These are phyloP conservation scores for Pleurotus salmoneostramineus DNA, from an alignment of 768 basidiomycete species.

Conservation along the genomic window DNA sequence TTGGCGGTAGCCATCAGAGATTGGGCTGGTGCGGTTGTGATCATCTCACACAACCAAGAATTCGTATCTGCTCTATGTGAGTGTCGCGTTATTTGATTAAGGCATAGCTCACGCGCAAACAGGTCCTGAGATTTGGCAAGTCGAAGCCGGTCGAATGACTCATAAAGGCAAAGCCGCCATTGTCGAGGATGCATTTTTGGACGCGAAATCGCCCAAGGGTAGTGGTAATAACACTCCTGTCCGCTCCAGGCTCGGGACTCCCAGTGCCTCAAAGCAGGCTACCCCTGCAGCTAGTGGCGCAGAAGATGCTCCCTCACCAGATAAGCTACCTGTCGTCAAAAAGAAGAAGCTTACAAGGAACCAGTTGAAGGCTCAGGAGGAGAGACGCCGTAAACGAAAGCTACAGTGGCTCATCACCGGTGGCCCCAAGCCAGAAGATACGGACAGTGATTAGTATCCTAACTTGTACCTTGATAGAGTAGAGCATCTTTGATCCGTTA, in stretches of 20 bases:
- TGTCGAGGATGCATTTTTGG: constrained; percentile 80
- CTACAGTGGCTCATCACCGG: constrained; percentile 80
- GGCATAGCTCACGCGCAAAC: constrained; percentile 21
- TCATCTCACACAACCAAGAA: constrained; percentile 95
- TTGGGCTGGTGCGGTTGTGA: constrained; percentile 92
- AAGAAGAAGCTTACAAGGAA: constrained; percentile 93
- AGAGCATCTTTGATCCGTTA: background rate
- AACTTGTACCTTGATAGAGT: background rate
- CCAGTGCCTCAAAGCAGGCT: constrained; percentile 61
- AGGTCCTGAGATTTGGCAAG: constrained; percentile 92
- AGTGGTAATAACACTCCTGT: constrained; percentile 71
- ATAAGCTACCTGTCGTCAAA: constrained; percentile 43
- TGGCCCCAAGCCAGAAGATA: constrained; percentile 81
- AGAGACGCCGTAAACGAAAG: constrained; percentile 76
- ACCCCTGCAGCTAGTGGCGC: constrained; percentile 82
- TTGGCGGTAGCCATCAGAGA: constrained; percentile 92
- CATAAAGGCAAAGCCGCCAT: constrained; percentile 86
- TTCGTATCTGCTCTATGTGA: constrained; percentile 79
- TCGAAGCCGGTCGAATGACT: constrained; percentile 80
- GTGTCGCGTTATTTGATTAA: constrained; percentile 21
- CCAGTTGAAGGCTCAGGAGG: constrained; percentile 86
- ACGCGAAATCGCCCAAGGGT: constrained; percentile 64
- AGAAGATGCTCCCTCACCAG: constrained; percentile 39
- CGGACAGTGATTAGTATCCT: constrained; percentile 52
- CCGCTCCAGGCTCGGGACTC: constrained; percentile 66